Percentiles rank a stretch among this genome's conserved stretches.
Conservation (phyloP, 192 early-diverging fungal genomes). For the Backusella psychrophila region DNA sequence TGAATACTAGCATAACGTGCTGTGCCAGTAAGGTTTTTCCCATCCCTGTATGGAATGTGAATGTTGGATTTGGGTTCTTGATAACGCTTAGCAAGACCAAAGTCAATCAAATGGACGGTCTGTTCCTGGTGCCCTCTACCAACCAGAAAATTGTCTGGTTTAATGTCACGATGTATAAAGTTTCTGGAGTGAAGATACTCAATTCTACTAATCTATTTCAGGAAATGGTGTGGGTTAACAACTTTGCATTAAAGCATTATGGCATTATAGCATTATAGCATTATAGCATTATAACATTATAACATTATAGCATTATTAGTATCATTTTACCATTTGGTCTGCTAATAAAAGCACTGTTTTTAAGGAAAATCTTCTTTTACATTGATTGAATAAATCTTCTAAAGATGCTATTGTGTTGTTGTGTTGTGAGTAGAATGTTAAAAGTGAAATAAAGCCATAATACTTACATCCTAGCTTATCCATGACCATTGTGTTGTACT, state of each 20-base stretch:
- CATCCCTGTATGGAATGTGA: conserved; percentile 89
- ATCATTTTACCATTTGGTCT: conserved; percentile 72
- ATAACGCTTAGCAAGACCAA: conserved; percentile 88
- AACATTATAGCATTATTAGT: background rate
- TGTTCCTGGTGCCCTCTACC: conserved; percentile 78
- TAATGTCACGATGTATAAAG: conserved; percentile 90
- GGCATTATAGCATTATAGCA: background rate
- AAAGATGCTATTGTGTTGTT: conserved; percentile 47
- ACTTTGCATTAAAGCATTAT: background rate
- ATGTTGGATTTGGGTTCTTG: conserved; percentile 76
- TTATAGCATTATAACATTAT: background rate
- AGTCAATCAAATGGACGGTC: conserved; percentile 86
- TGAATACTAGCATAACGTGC: conserved; percentile 90
- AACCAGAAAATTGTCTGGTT: conserved; percentile 92
- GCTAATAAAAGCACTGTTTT: conserved; percentile 86
- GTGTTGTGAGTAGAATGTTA: too few species aligned
- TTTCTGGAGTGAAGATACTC: conserved; percentile 76
- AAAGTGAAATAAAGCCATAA: too few species aligned
- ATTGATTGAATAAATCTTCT: conserved; percentile 90
- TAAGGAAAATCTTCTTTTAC: conserved; percentile 83
- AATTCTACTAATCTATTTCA: conserved; percentile 54
- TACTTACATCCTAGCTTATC: conserved; percentile 75
- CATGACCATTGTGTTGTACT: conserved; percentile 86
- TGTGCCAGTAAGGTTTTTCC: conserved; percentile 91
- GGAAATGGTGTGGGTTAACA: background rate